phyloP scores from a whole-genome alignment of 257 asterid genomes.

The Ajuga chamaepitys region DNA sequence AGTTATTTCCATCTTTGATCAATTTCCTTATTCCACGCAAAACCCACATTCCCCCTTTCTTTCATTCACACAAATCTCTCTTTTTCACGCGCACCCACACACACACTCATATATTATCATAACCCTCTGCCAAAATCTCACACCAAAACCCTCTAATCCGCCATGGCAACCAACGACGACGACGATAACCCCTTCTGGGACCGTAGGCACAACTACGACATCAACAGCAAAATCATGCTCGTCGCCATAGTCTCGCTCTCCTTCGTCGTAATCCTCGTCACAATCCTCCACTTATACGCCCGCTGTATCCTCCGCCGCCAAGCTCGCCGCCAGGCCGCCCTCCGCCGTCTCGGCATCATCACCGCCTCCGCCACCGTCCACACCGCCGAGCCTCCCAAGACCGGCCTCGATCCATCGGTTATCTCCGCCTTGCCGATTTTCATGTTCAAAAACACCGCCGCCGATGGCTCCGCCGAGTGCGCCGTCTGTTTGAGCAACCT shows the following conservation, averaged over 20 bases:
- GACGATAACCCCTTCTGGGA: not conserved
- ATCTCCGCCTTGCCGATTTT: constrained; percentile 49
- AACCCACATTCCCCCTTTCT: not conserved
- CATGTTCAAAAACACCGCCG: constrained; percentile 19
- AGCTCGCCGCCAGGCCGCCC: constrained; percentile 43
- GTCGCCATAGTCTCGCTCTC: constrained; percentile 63
- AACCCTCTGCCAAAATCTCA: not conserved
- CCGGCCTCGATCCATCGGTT: constrained; percentile 52
- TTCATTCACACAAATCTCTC: not conserved
- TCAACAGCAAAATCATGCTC: constrained; percentile 63
- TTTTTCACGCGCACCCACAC: not conserved
- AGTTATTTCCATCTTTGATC: not conserved
- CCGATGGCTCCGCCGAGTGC: constrained; percentile 34
- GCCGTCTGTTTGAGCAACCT: constrained; percentile 55
- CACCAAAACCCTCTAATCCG: not conserved
- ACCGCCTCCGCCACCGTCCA: constrained; percentile 18
- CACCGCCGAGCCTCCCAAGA: constrained; percentile 30
- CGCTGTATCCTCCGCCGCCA: constrained; percentile 61
- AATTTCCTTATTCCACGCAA: constrained; percentile 17
- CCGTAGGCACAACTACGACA: constrained; percentile 8
- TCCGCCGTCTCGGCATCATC: constrained; percentile 29
- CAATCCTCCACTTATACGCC: constrained; percentile 65
- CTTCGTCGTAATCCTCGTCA: constrained; percentile 45
- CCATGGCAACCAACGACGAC: constrained; percentile 37
- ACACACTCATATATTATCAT: not conserved